Percentiles rank a stretch among this genome's conserved stretches.
These are phyloP conservation scores for Ogataea nakhonphanomensis DNA, from an alignment of 805 yeast genomes.

Conservation along the genomic window DNA sequence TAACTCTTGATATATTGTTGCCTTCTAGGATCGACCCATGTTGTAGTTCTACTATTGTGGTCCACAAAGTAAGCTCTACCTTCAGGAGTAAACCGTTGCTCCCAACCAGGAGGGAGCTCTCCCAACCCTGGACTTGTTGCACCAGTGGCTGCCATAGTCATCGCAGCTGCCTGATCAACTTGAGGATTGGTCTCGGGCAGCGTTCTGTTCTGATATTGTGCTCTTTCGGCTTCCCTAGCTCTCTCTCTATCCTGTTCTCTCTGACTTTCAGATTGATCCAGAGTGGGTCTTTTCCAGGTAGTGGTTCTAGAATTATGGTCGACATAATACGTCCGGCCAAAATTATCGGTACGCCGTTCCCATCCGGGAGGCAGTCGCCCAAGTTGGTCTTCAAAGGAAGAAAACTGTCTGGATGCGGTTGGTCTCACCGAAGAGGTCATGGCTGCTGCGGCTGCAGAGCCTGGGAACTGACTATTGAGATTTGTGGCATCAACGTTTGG, in stretches of 20 bases:
- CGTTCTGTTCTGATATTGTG: conserved; percentile 87
- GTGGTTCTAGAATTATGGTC: conserved; percentile 98
- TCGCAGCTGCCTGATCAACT: conserved; percentile 39
- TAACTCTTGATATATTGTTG: conserved; percentile 96
- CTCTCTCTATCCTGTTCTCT: conserved; percentile 56
- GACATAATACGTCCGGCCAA: conserved; percentile 96
- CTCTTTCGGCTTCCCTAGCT: conserved; percentile 81
- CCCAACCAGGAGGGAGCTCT: conserved; percentile 99
- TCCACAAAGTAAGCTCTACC: conserved; percentile 98
- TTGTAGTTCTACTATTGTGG: conserved; percentile 98
- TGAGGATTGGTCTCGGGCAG: conserved; percentile 73
- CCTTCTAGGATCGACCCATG: conserved; percentile 99
- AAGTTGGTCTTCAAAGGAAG: conserved; percentile 94
- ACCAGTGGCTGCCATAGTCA: conserved; percentile 66
- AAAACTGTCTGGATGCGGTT: conserved; percentile 54
- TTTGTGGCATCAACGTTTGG: conserved; percentile 12
- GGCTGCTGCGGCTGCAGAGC: conserved; percentile 27
- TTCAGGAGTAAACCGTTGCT: conserved; percentile 95
- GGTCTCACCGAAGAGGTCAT: conserved; percentile 27
- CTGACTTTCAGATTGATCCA: conserved; percentile 74
- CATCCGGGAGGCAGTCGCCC: conserved; percentile 98
- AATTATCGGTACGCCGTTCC: conserved; percentile 97
- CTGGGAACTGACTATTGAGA: conserved; percentile 25
- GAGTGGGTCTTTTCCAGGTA: conserved; percentile 97
- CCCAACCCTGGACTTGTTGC: conserved; percentile 95